Percentiles rank a stretch among this genome's conserved stretches.
Evolutionary conservation across 2,329 filamentous ascomycete species (phyloP).

Genomic region (Xylaria multiplex): DNA sequence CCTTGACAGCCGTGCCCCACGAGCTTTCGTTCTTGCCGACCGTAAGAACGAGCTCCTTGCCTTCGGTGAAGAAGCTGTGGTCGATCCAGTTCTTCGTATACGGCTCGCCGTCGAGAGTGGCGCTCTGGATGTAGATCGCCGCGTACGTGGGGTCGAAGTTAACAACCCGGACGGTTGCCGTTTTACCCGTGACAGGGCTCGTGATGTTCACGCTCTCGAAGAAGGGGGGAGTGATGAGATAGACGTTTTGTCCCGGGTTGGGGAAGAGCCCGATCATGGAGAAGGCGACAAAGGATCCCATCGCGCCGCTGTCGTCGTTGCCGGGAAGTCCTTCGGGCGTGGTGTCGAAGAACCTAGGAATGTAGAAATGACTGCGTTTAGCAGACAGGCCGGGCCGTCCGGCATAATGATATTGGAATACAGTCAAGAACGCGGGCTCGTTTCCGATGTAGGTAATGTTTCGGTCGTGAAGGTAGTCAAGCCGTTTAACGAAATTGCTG

Average conservation of each 20-base stretch:
- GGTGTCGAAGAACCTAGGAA: constrained; percentile 70
- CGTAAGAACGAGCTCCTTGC: constrained; percentile 70
- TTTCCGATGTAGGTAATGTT: constrained; percentile 75
- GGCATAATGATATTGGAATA: constrained; percentile 76
- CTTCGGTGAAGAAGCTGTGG: constrained; percentile 74
- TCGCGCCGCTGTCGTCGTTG: constrained; percentile 76
- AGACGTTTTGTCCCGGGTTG: constrained; percentile 74
- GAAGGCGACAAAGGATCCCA: constrained; percentile 73
- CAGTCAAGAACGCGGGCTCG: constrained; percentile 54
- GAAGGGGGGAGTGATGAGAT: constrained; percentile 76
- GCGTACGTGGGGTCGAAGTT: constrained; percentile 70
- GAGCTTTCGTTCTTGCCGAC: constrained; percentile 69
- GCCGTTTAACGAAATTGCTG: constrained; percentile 64
- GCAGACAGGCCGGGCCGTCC: constrained; percentile 68
- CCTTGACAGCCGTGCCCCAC: constrained; percentile 69
- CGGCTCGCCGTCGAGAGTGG: constrained; percentile 66
- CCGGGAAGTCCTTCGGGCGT: constrained; percentile 70
- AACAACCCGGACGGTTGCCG: constrained; percentile 66
- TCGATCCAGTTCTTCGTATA: constrained; percentile 75
- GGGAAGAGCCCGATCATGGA: constrained; percentile 78
- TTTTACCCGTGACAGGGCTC: constrained; percentile 67
- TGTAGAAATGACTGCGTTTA: constrained; percentile 69
- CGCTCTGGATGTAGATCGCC: constrained; percentile 72
- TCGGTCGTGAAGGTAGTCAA: constrained; percentile 72
- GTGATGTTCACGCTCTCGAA: constrained; percentile 70